Evolutionary conservation across 1,139 yeast genomes (phyloP), one percentile per base, ranked within the genome.

Genomic region (Meyerozyma athensensis): DNA sequence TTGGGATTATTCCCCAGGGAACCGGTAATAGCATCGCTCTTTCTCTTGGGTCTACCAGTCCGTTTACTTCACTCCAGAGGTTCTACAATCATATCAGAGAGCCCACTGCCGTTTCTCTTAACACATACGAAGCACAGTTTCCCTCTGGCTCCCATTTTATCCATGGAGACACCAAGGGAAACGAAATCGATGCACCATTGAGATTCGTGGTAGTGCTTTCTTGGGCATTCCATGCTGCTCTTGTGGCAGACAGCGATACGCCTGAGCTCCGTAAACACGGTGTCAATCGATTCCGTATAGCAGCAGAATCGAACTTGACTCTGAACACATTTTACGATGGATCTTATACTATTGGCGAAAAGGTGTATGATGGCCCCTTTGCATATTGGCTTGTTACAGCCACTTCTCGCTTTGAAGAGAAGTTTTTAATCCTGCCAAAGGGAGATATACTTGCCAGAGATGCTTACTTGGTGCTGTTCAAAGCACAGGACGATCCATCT

Each of bases 211-310:
- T 85, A 2, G 95, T 87, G 2, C 66, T 79, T 0, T 85, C 96
- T 0, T 81, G 95, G 87, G 95, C 81, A 1, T 76, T 86, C 46
- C 97, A 89, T 58, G 90, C 96, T 1, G 74, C 90, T 3, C 59
- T 89, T 38, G 92, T 89, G 2, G 92, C 92, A 18, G 86, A 76
- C 53, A 79, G 85, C 40, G 94, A 86, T 47, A 70, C 81, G 1
- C 79, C 82, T 0, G 84, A 81, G 48, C 61, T 82, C 53, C 65
- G 89, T 28, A 66, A 69, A 38, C 66, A 72, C 43, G 96, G 96
- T 0, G 50, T 70, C 5, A 77, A 76, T 31, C 63, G 96, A 41
- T 89, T 89, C 57, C 66, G 71, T 43, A 61, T 77, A 38, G 96
- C 96, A 0, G 95, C 92, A 0, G 53, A 54, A 26, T 58, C 66